Base-by-base conservation (phyloP, 2,329 filamentous ascomycete species). In the Aquanectria penicillioides region DNA sequence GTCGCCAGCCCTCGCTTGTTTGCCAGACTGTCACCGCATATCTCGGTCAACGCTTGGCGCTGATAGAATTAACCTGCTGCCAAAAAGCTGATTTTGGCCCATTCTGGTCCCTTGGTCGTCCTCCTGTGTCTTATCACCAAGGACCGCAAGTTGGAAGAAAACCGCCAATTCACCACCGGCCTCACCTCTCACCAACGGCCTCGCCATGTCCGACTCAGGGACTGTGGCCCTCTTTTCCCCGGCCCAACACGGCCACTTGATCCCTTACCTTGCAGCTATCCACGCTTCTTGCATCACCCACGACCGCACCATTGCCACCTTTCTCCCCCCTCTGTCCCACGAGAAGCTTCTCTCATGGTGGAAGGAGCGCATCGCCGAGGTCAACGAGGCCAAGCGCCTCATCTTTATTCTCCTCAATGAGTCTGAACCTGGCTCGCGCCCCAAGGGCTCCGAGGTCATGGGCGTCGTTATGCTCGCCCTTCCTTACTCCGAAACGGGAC, bases 261-360 rank as follows among this genome's bases (percentile, higher is more conserved):
- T 86, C 20, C 79, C 82, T 13, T 84, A 85, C 66, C 78, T 89
- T 15, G 85, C 85, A 29, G 79, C 80, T 41, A 78, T 89, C 20
- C 86, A 89, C 64, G 82, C 80, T 57, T 79, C 81, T 12, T 88
- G 86, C 73, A 86, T 89, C 69, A 83, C 81, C 5, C 75, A 81
- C 58, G 85, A 86, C 73, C 77, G 80, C 67, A 83, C 81, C 61
- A 79, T 86, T 29, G 83, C 83, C 22, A 84, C 80, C 5, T 89
- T 89, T 69, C 76, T 86, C 12, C 84, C 85, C n/a, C 86, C 86
- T 0, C 74, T 89, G 28, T 80, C 80, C 43, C 78, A 85, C 68
- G 77, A 81, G 31, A 85, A 84, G 68, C 81, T 89, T 33, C 74
- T 84, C 25, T 65, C 75, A 8, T 88, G 82, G 79, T 89, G 86